Base-by-base conservation (phyloP, 1,284 basidiomycete species). In the Pyrrhoderma noxium region DNA sequence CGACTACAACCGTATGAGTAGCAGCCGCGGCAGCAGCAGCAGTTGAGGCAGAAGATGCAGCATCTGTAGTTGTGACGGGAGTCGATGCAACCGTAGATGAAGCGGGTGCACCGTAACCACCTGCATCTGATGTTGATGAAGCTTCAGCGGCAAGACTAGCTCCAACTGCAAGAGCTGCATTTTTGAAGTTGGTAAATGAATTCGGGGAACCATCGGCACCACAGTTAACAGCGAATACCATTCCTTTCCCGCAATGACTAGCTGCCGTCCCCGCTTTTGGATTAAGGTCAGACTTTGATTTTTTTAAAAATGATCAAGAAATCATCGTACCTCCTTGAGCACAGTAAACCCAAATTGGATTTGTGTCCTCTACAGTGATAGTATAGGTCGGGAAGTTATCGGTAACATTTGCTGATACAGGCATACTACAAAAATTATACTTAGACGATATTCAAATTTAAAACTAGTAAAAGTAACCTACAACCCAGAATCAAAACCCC, bases 201-300 rank as follows among this genome's bases (percentile, higher is more conserved):
- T 78, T 81, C 44, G 71, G 60, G 21, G 70, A 55, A 47, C 73
- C 77, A 51, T 75, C 73, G 2, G 64, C 54, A 21, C 76, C 77
- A 60, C 77, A 77, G 65, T 83, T 82, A 59, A 82, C 70, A 22
- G 79, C 73, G 58, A 81, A 81, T 36, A 83, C 78, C 80, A 82
- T 82, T 59, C 79, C 80, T 47, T 64, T 58, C 49, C 77, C 76
- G 57, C 82, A 84, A 63, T 84, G 81, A 57, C 71, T 59, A 41
- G 53, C 57, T 11, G 68, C 48, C 0, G 67, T 68, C 58, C 63
- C 58, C 16, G 60, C 27, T 31, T 5, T 31, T 5, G 5, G 27
- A 31, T 5, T n/a, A 31, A 11, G 11, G 27, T 31, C 27, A 31
- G 27, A n/a, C n/a, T n/a, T n/a, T n/a, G n/a, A n/a, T n/a, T n/a